Evolutionary conservation across 805 yeast genomes (phyloP).

Genomic region (Myxozyma udenii): DNA sequence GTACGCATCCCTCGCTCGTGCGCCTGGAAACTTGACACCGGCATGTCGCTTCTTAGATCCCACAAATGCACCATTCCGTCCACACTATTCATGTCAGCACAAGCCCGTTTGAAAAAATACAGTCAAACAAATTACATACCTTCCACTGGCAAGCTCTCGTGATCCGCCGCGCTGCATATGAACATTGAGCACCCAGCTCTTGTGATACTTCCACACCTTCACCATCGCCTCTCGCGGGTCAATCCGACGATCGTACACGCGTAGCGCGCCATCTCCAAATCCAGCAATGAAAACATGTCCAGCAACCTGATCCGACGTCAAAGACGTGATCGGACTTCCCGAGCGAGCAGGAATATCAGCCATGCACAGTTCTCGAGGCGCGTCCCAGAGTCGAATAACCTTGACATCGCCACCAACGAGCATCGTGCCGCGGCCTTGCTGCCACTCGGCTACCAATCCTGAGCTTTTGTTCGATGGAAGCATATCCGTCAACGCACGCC

Average conservation of each 20-base stretch:
- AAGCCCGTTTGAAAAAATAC: background rate
- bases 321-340: slow-evolving; percentile 77
- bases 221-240: slow-evolving; percentile 85
- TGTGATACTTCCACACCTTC: slow-evolving; percentile 64
- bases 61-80: slow-evolving; percentile 84
- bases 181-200: slow-evolving; percentile 64
- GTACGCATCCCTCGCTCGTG: slow-evolving; percentile 55
- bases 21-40: slow-evolving; percentile 66
- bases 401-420: slow-evolving; percentile 93
- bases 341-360: slow-evolving; percentile 89
- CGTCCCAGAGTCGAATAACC: slow-evolving; percentile 92
- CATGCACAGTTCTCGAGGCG: slow-evolving; percentile 83
- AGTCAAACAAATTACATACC: slow-evolving; percentile 29
- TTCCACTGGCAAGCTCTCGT: slow-evolving; percentile 81
- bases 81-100: slow-evolving; percentile 33
- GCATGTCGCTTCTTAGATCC: slow-evolving; percentile 76
- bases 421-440: slow-evolving; percentile 87
- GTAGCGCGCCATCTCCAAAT: slow-evolving; percentile 80
- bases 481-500: slow-evolving; percentile 91
- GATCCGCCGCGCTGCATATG: slow-evolving; percentile 97
- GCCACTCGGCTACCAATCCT: slow-evolving; percentile 92
- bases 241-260: slow-evolving; percentile 86
- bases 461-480: slow-evolving; percentile 74
- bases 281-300: slow-evolving; percentile 90
- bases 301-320: slow-evolving; percentile 93